Evolutionary conservation across 176 grass and related monocot genomes (phyloP).

Genomic region (Lolium multiflorum): DNA sequence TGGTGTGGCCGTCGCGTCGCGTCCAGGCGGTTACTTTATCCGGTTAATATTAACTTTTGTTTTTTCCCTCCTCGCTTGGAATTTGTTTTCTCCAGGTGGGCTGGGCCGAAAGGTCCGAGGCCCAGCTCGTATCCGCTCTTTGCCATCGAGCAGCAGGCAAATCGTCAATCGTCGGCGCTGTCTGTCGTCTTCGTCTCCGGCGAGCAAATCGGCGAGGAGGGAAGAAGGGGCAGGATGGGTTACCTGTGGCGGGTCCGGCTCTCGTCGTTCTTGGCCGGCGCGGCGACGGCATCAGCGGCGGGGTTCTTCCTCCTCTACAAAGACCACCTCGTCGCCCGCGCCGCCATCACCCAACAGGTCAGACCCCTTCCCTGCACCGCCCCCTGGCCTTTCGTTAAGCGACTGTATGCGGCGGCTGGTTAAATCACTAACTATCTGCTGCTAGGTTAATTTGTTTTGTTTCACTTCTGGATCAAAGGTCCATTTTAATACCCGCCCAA

Average conservation of each 20-base stretch:
- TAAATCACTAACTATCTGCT: background rate
- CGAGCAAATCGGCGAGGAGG: conserved; percentile 42
- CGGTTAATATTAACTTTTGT: background rate
- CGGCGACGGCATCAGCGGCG: conserved; percentile 52
- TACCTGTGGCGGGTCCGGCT: conserved; percentile 75
- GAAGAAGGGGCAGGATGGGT: conserved; percentile 56
- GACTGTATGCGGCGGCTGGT: background rate
- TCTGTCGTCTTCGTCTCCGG: conserved; percentile 44
- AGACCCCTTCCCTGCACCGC: background rate
- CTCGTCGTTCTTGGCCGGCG: conserved; percentile 71
- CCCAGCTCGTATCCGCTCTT: background rate
- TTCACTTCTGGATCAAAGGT: conserved; percentile 1
- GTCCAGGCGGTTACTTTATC: conserved; percentile 41
- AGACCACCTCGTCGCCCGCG: conserved; percentile 71
- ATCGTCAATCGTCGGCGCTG: conserved; percentile 27
- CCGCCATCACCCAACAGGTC: conserved; percentile 68
- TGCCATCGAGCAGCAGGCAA: background rate
- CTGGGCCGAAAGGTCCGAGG: conserved; percentile 32
- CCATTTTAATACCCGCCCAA: background rate
- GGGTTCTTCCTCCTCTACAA: conserved; percentile 85
- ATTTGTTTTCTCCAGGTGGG: background rate
- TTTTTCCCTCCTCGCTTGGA: background rate
- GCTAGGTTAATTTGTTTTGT: background rate
- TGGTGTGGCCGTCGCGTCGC: conserved; percentile 17
- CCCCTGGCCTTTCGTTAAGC: background rate